Conservation (phyloP, 176 grass and related monocot species). For the Hordeum vulgare region DNA sequence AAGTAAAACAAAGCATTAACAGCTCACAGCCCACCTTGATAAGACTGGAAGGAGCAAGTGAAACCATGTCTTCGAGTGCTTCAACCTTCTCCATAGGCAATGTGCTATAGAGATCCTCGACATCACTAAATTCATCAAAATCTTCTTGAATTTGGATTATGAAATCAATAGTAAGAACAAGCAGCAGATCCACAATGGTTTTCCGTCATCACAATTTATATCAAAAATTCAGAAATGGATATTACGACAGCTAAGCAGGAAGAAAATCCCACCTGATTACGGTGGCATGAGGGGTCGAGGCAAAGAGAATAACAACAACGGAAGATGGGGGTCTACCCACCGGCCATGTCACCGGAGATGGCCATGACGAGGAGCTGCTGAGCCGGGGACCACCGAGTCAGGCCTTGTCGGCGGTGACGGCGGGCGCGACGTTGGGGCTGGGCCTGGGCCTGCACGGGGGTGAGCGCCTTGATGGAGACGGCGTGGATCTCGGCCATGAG, state of each 20-base stretch:
- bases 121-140: slow-evolving; percentile 97
- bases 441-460: no score
- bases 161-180: slow-evolving; percentile 10
- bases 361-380: no score
- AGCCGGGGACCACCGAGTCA: no score
- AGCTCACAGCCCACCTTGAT: slow-evolving; percentile 61
- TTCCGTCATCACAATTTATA: not conserved
- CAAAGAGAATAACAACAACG: no score
- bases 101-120: slow-evolving; percentile 82
- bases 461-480: no score
- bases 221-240: not conserved
- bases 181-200: not conserved
- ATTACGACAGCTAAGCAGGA: slow-evolving; percentile 17
- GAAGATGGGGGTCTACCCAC: no score
- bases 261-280: slow-evolving; percentile 61
- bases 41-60: slow-evolving; percentile 74
- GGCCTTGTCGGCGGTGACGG: no score
- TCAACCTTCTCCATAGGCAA: slow-evolving; percentile 95
- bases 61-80: slow-evolving; percentile 99
- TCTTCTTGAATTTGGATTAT: slow-evolving; percentile 62
- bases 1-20: slow-evolving; percentile 9
- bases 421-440: no score
- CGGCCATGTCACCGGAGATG: no score
- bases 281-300: no score
- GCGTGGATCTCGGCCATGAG: no score